A percentile compares a stretch with the other conserved stretches of the same genome.
Evolutionary conservation across 169 alveolate species (phyloP).

Genomic region (Eimeria zaria): DNA sequence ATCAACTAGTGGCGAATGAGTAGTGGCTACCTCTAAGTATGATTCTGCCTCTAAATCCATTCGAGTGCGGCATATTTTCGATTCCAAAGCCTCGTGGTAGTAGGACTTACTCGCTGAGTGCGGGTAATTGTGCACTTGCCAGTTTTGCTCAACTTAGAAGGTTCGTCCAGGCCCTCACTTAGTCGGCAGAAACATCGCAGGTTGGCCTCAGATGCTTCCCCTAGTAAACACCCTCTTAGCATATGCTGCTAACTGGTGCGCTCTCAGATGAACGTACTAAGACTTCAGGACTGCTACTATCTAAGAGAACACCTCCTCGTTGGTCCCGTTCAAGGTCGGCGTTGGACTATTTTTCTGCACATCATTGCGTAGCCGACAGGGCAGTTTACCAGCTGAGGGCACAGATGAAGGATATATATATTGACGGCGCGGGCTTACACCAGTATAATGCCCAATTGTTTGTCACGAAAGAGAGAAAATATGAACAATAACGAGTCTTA

Average conservation of each 20-base stretch:
- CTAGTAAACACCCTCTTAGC: too few species aligned
- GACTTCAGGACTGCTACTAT: background rate
- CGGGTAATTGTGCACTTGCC: background rate
- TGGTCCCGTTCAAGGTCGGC: background rate
- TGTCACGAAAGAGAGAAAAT: background rate
- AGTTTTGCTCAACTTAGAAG: background rate
- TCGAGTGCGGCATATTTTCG: background rate
- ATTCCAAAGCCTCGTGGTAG: background rate
- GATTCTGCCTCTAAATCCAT: background rate
- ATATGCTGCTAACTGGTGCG: background rate
- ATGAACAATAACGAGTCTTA: background rate
- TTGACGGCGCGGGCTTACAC: background rate
- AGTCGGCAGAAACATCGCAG: background rate
- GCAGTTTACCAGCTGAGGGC: background rate
- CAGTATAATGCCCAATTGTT: background rate
- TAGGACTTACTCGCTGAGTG: background rate
- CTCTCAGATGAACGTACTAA: background rate
- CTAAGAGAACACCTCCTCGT: background rate
- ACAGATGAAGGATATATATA: background rate
- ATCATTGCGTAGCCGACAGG: background rate
- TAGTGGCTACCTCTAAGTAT: background rate
- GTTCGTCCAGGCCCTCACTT: background rate
- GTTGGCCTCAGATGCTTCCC: background rate
- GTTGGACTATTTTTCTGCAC: background rate
- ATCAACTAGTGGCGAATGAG: background rate